phyloP scores from a whole-genome alignment of 495 filamentous ascomycete species.

The Aspergillus affinis region DNA sequence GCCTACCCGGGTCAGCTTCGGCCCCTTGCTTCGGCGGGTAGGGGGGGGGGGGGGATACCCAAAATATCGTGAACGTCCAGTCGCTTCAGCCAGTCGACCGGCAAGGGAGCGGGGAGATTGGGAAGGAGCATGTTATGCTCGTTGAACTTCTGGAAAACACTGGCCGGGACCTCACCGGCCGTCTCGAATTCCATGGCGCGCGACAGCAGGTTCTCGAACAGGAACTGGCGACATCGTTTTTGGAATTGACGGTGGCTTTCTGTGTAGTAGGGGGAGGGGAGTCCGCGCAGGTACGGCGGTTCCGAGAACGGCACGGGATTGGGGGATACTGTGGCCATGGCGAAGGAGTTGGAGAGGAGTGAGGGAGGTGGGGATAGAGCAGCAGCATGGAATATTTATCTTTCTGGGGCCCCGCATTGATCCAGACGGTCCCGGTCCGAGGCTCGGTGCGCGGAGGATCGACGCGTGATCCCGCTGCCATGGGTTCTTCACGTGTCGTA shows the following conservation, averaged over 20 bases:
- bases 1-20: neutral
- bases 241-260: slow-evolving; percentile 63
- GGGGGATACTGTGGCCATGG: slow-evolving; percentile 35
- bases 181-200: slow-evolving; percentile 68
- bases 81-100: slow-evolving; percentile 63
- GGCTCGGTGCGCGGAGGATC: too few species aligned
- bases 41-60: slow-evolving; percentile 25
- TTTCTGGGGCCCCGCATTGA: neutral
- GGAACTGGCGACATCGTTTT: slow-evolving; percentile 63
- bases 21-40: neutral
- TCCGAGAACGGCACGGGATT: slow-evolving; percentile 68
- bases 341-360: slow-evolving; percentile 1
- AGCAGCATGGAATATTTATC: neutral
- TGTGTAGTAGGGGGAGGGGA: slow-evolving; percentile 70
- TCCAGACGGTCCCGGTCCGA: too few species aligned
- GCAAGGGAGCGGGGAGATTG: slow-evolving; percentile 64
- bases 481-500: too few species aligned
- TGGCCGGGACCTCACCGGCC: slow-evolving; percentile 56
- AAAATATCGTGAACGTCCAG: slow-evolving; percentile 64
- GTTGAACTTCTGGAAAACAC: slow-evolving; percentile 62
- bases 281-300: slow-evolving; percentile 66
- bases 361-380: neutral
- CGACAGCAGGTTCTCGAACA: slow-evolving; percentile 56
- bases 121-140: slow-evolving; percentile 63
- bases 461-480: too few species aligned